phyloP scores from a whole-genome alignment of 306 rosid species.

The Abrus pulchellus region DNA sequence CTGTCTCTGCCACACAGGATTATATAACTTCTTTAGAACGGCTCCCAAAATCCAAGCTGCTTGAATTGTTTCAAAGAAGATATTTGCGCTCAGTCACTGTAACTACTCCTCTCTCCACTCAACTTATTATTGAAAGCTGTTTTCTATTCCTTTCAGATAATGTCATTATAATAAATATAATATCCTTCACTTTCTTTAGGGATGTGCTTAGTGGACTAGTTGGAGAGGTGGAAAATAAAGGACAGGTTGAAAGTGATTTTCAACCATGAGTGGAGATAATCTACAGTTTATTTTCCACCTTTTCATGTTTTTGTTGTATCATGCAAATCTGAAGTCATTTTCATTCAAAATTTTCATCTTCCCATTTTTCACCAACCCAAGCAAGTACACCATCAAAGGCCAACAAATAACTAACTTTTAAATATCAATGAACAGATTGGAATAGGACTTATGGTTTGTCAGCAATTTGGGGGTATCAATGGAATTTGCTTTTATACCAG shows the following conservation, averaged over 20 bases:
- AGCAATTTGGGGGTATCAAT: conserved; percentile 95
- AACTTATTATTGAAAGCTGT: conserved; percentile 21
- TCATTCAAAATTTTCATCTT: neutral
- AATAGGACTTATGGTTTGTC: conserved; percentile 89
- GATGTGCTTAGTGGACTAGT: neutral
- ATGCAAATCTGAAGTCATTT: neutral
- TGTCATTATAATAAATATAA: neutral
- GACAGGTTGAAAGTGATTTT: neutral
- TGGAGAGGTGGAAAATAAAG: neutral
- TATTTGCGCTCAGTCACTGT: conserved; percentile 77
- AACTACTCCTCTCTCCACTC: conserved; percentile 43
- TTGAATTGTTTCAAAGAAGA: conserved; percentile 85
- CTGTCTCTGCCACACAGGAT: conserved; percentile 61
- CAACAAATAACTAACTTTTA: neutral
- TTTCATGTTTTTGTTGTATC: conserved; percentile 3
- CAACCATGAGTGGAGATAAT: neutral
- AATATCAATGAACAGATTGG: conserved; percentile 68
- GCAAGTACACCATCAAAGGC: neutral
- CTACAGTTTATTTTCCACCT: conserved; percentile 13
- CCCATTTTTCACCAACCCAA: neutral
- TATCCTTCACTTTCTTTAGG: conserved; percentile 27
- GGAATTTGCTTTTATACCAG: conserved; percentile 79
- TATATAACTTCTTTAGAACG: conserved; percentile 72
- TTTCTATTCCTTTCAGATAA: conserved; percentile 24
- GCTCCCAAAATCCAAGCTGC: conserved; percentile 75